A percentile compares a stretch with the other conserved stretches of the same genome.
Conservation (phyloP, 352 stramenopile species). For the Pythium biforme region DNA sequence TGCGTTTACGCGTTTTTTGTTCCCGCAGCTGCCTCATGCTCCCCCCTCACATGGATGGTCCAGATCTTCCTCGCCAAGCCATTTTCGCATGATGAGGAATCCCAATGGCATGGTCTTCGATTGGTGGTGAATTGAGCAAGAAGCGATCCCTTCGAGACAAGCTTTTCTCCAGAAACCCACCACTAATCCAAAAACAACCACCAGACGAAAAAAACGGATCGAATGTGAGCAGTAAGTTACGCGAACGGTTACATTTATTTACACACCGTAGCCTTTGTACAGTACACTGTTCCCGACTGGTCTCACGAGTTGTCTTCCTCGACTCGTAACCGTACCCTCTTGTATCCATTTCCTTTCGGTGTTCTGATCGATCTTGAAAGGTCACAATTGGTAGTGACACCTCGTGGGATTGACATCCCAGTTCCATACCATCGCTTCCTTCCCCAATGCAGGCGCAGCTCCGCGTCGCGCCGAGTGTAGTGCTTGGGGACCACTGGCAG, state of each 20-base stretch:
- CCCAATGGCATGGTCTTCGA: too few species aligned
- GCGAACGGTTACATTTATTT: not conserved
- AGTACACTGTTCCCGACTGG: too few species aligned
- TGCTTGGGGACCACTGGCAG: conserved; percentile 27
- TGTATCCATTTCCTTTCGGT: conserved; percentile 10
- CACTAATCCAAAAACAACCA: too few species aligned
- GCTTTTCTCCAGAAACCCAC: too few species aligned
- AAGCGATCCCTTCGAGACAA: too few species aligned
- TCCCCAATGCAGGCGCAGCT: conserved; percentile 25
- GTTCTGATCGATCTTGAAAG: not conserved
- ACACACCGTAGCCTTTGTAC: too few species aligned
- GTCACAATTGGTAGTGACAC: conserved; percentile 1
- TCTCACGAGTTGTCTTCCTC: too few species aligned
- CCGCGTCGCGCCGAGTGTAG: conserved; percentile 16
- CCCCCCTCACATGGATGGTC: not conserved
- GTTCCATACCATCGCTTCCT: not conserved
- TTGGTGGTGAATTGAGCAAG: too few species aligned
- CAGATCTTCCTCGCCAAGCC: not conserved
- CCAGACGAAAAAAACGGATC: too few species aligned
- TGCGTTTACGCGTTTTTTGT: conserved; percentile 1
- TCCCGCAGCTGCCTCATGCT: conserved; percentile 15
- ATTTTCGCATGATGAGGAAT: too few species aligned
- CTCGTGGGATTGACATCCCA: not conserved
- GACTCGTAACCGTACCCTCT: not conserved
- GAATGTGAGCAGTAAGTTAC: too few species aligned